Conservation (phyloP, 331 rosid species). For the Acacia pycnantha region DNA sequence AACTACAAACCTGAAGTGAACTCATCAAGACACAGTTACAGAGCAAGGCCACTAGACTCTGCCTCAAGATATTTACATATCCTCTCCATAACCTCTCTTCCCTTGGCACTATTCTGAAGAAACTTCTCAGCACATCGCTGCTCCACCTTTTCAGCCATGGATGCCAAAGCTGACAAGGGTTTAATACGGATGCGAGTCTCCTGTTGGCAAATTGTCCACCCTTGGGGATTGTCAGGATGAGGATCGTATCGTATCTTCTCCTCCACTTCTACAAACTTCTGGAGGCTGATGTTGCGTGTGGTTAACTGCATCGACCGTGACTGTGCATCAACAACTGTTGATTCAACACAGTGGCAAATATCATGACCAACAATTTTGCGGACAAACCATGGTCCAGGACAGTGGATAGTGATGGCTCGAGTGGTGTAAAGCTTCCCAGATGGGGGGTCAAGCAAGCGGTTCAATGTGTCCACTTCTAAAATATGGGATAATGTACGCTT, state of each 20-base stretch:
- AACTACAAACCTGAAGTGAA: neutral
- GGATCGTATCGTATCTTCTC: conserved; percentile 71
- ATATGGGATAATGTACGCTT: conserved; percentile 52
- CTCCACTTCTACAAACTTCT: conserved; percentile 65
- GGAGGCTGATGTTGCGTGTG: conserved; percentile 65
- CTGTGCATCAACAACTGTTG: conserved; percentile 57
- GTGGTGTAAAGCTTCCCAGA: conserved; percentile 62
- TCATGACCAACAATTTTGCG: conserved; percentile 55
- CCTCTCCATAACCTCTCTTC: conserved; percentile 83
- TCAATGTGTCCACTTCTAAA: conserved; percentile 57
- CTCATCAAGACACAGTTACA: conserved; percentile 18
- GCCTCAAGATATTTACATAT: conserved; percentile 80
- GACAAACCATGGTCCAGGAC: conserved; percentile 66
- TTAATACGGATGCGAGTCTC: conserved; percentile 66
- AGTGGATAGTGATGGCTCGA: conserved; percentile 49
- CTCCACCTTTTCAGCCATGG: conserved; percentile 73
- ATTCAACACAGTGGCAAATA: conserved; percentile 62
- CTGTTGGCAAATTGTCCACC: conserved; percentile 64
- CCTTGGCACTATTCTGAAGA: conserved; percentile 64
- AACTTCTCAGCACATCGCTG: conserved; percentile 69
- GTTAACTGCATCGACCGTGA: conserved; percentile 61
- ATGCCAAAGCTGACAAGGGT: conserved; percentile 67
- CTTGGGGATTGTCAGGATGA: conserved; percentile 59
- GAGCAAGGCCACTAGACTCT: conserved; percentile 52
- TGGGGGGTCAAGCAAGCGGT: conserved; percentile 42